A percentile compares a stretch with the other conserved stretches of the same genome.
Conservation (phyloP, 768 basidiomycete genomes). For the Leucogyrophana mollusca region DNA sequence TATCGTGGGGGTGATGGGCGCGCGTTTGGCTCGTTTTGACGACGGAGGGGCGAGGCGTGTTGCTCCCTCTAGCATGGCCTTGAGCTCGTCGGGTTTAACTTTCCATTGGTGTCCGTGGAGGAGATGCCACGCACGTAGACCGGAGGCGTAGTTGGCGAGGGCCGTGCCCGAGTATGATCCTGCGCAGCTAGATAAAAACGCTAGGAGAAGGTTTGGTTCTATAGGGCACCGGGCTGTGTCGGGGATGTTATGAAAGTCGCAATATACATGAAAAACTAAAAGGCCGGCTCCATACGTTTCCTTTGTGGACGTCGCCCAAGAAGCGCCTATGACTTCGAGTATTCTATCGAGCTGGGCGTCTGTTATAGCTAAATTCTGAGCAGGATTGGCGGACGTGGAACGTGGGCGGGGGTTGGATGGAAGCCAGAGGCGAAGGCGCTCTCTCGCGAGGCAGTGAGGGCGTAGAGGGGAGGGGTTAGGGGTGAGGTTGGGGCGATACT, state of each 20-base stretch:
- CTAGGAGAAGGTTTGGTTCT: slow-evolving; percentile 15
- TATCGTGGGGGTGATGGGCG: slow-evolving; percentile 10
- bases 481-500: background rate
- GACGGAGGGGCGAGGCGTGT: slow-evolving; percentile 4
- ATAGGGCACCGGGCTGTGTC: slow-evolving; percentile 34
- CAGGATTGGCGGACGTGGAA: too few relatives aligned
- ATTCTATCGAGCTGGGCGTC: slow-evolving; percentile 14
- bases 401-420: background rate
- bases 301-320: slow-evolving; percentile 28
- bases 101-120: slow-evolving; percentile 37
- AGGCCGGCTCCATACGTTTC: slow-evolving; percentile 36
- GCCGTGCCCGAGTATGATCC: slow-evolving; percentile 32
- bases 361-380: background rate
- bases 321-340: slow-evolving; percentile 13
- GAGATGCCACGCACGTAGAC: slow-evolving; percentile 46
- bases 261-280: slow-evolving; percentile 37
- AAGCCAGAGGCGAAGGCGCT: background rate
- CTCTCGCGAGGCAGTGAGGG: background rate
- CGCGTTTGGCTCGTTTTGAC: slow-evolving; percentile 3
- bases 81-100: slow-evolving; percentile 11
- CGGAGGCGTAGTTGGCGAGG: slow-evolving; percentile 37
- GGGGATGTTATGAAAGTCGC: slow-evolving; percentile 30
- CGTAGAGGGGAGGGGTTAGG: background rate
- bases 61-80: slow-evolving; percentile 13
- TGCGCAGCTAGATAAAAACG: slow-evolving; percentile 29